Conservation (phyloP, 441 rosid species). For the Populus hybrid region DNA sequence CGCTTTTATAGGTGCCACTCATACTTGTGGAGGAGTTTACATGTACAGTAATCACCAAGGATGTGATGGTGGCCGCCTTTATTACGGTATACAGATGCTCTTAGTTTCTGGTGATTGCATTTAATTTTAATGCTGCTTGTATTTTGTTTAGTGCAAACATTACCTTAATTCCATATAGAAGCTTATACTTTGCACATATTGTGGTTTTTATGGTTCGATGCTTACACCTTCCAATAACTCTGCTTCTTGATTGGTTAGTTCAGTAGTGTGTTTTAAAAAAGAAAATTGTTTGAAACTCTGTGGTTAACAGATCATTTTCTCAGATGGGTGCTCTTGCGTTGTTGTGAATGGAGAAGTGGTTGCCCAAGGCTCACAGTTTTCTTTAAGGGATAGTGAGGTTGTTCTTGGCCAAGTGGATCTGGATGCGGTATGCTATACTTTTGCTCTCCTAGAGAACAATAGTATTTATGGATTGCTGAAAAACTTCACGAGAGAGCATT, state of each 20-base stretch:
- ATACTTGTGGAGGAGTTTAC: conserved; percentile 89
- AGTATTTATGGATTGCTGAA: background rate
- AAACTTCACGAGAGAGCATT: background rate
- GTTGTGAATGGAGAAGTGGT: conserved; percentile 84
- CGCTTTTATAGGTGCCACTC: conserved; percentile 87
- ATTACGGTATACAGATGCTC: conserved; percentile 54
- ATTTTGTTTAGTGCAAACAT: background rate
- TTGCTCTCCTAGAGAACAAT: conserved; percentile 6
- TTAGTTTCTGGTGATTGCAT: background rate
- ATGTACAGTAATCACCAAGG: conserved; percentile 98
- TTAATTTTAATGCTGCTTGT: background rate
- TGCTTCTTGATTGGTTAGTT: background rate
- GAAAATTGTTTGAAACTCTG: background rate
- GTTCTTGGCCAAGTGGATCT: conserved; percentile 84
- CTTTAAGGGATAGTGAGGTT: conserved; percentile 87
- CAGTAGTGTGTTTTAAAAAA: background rate
- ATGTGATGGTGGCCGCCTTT: conserved; percentile 94
- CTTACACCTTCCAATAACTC: background rate
- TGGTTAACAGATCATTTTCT: conserved; percentile 12
- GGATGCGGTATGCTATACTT: conserved; percentile 65
- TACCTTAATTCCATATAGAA: background rate
- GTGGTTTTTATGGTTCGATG: background rate
- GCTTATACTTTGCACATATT: background rate
- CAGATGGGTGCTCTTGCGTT: conserved; percentile 90
- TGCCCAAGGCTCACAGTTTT: conserved; percentile 95